Percentiles rank a stretch among this genome's conserved stretches.
Conservation (phyloP, 805 yeast species). For the Wickerhamomyces silvicola region DNA sequence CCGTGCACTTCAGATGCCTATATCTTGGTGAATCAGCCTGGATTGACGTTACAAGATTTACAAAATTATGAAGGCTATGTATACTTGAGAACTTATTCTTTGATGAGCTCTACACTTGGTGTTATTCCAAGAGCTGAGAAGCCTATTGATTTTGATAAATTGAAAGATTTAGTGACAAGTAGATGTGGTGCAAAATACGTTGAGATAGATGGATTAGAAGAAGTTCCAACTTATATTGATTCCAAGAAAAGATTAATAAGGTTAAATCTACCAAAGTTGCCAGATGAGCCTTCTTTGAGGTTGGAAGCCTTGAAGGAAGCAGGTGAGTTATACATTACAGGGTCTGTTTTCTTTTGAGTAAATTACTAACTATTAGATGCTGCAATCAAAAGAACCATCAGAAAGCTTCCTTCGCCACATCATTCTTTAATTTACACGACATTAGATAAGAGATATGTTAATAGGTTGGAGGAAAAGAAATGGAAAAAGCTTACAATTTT, state of each 20-base stretch:
- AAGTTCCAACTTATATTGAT: slow-evolving; percentile 54
- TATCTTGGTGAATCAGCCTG: slow-evolving; percentile 49
- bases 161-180: slow-evolving; percentile 36
- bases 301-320: slow-evolving; percentile 29
- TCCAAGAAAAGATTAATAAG: slow-evolving; percentile 54
- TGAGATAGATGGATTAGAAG: slow-evolving; percentile 36
- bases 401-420: slow-evolving; percentile 70
- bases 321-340: too few species aligned
- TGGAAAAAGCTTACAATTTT: slow-evolving; percentile 40
- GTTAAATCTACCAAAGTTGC: slow-evolving; percentile 49
- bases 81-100: slow-evolving; percentile 42
- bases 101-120: slow-evolving; percentile 53
- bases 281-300: slow-evolving; percentile 27
- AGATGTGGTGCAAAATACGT: slow-evolving; percentile 49
- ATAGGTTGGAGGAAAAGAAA: slow-evolving; percentile 21
- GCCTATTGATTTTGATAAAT: slow-evolving; percentile 33
- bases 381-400: slow-evolving; percentile 45
- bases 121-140: slow-evolving; percentile 46
- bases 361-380: slow-evolving; percentile 23
- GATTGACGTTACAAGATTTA: slow-evolving; percentile 42
- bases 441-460: slow-evolving; percentile 20
- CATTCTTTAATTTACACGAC: slow-evolving; percentile 56
- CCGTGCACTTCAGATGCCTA: slow-evolving; percentile 52
- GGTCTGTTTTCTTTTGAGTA: too few species aligned
- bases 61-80: slow-evolving; percentile 36